phyloP scores from a whole-genome alignment of 208 protist genomes.

The Porcisia hertigi region DNA sequence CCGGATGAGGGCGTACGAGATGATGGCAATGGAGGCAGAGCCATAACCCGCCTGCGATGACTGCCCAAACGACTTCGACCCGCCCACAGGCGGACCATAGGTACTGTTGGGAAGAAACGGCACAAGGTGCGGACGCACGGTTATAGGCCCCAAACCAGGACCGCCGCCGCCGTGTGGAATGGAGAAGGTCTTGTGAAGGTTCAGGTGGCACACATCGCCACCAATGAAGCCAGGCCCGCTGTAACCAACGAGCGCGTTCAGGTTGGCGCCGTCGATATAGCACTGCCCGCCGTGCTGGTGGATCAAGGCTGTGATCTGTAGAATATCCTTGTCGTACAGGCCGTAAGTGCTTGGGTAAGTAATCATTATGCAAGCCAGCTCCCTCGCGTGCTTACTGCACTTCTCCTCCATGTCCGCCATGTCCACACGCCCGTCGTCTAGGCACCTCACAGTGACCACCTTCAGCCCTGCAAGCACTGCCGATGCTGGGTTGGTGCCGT shows the following conservation, averaged over 20 bases:
- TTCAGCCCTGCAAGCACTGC: constrained; percentile 93
- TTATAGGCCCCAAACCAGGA: constrained; percentile 97
- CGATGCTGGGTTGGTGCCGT: constrained; percentile 99
- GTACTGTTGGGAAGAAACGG: constrained; percentile 93
- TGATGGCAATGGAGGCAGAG: constrained; percentile 94
- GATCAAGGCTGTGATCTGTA: constrained; percentile 82
- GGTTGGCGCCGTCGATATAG: constrained; percentile 99
- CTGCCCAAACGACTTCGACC: constrained; percentile 81
- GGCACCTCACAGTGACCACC: constrained; percentile 93
- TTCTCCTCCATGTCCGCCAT: constrained; percentile 91
- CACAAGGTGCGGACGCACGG: constrained; percentile 90
- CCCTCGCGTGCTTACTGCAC: constrained; percentile 88
- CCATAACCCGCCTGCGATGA: constrained; percentile 95
- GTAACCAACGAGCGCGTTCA: constrained; percentile 97
- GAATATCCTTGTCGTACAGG: constrained; percentile 96
- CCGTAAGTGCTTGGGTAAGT: constrained; percentile 99
- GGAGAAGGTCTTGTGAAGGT: constrained; percentile 99
- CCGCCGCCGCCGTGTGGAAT: constrained; percentile 97
- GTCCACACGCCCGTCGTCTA: constrained; percentile 92
- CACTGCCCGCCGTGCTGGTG: constrained; percentile 94
- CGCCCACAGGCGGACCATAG: constrained; percentile 58
- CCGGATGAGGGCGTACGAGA: constrained; percentile 95
- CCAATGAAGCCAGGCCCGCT: constrained; percentile 95
- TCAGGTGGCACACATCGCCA: constrained; percentile 98
- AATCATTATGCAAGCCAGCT: constrained; percentile 96